These are phyloP conservation scores for Marasmius sp. DNA, from an alignment of 1,284 basidiomycete species.

Conservation along the genomic window DNA sequence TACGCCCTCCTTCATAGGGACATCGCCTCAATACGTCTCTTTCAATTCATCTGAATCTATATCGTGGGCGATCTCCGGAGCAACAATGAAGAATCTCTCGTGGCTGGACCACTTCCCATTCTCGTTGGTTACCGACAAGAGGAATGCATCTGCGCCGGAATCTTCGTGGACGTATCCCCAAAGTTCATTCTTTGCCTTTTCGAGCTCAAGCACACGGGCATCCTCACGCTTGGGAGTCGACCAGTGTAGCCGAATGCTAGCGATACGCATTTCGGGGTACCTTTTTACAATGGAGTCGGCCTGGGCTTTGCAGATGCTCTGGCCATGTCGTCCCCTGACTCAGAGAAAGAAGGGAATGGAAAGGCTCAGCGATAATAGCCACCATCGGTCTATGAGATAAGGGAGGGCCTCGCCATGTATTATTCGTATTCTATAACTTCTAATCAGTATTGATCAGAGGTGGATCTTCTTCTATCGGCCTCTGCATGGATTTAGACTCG, in stretches of 20 bases:
- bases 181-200: constrained; percentile 51
- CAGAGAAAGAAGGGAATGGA: no score
- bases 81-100: constrained; percentile 67
- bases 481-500: no score
- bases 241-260: constrained; percentile 66
- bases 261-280: constrained; percentile 60
- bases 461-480: no score
- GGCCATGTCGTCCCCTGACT: no score
- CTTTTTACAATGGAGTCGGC: constrained; percentile 64
- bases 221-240: constrained; percentile 45
- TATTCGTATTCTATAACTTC: no score
- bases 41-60: constrained; percentile 43
- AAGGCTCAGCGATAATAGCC: no score
- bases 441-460: no score
- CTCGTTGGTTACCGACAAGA: constrained; percentile 53
- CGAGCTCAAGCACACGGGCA: constrained; percentile 32
- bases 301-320: constrained; percentile 70
- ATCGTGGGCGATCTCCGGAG: constrained; percentile 49
- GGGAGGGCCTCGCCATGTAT: no score
- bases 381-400: no score
- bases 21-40: constrained; percentile 50
- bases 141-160: constrained; percentile 62
- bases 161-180: constrained; percentile 74
- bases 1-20: constrained; percentile 50
- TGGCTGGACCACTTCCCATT: constrained; percentile 54